phyloP scores from a whole-genome alignment of 1,139 yeast species.

The Candida glucosophila region DNA sequence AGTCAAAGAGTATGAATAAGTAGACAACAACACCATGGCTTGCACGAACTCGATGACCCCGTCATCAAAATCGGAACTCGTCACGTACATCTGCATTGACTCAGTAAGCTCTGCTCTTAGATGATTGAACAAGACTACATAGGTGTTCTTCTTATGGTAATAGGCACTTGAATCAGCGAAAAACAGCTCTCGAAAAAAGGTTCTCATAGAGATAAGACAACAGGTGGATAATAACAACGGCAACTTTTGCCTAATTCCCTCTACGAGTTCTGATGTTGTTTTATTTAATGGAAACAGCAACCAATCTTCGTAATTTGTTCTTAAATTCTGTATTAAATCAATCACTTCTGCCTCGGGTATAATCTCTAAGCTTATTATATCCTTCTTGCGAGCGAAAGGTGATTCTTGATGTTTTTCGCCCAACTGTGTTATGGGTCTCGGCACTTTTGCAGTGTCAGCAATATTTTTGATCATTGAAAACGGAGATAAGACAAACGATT shows the following conservation, averaged over 20 bases:
- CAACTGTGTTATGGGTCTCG: slow-evolving; percentile 37
- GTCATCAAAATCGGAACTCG: slow-evolving; percentile 13
- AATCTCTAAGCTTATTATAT: slow-evolving; percentile 24
- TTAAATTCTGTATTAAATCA: slow-evolving; percentile 47
- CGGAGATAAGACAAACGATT: slow-evolving; percentile 41
- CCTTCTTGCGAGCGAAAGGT: slow-evolving; percentile 1
- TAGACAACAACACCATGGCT: slow-evolving; percentile 52
- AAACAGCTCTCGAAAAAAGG: too few species aligned
- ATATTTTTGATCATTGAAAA: slow-evolving; percentile 36
- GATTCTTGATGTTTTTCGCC: slow-evolving; percentile 1
- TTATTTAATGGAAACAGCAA: slow-evolving; percentile 57
- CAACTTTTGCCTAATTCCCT: slow-evolving; percentile 43
- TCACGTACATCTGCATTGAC: slow-evolving; percentile 26
- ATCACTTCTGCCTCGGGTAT: slow-evolving; percentile 42
- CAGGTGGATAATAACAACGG: slow-evolving; percentile 60
- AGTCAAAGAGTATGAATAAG: slow-evolving; percentile 47
- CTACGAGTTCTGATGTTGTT: slow-evolving; percentile 42
- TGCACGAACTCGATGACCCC: slow-evolving; percentile 56
- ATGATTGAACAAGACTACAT: slow-evolving; percentile 12
- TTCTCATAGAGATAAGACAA: slow-evolving; percentile 53
- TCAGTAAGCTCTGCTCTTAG: slow-evolving; percentile 35
- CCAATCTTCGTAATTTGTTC: slow-evolving; percentile 71
- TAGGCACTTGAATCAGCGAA: slow-evolving; percentile 16
- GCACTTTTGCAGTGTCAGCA: slow-evolving; percentile 20
- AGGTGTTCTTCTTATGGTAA: slow-evolving; percentile 12